Evolutionary conservation across 140 eudicot species (phyloP).

Genomic region (Anethum foeniculum): DNA sequence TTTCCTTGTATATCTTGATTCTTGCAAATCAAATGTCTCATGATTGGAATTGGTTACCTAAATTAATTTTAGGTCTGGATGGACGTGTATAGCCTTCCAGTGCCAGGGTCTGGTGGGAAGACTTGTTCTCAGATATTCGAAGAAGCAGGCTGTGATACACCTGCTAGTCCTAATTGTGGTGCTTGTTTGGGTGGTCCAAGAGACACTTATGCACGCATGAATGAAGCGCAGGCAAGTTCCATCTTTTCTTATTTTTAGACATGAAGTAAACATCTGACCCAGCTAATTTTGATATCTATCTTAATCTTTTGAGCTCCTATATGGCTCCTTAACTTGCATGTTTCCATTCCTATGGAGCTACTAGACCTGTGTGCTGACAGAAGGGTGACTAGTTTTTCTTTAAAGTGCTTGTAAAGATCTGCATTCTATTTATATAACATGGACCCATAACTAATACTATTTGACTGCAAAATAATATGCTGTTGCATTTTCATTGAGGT

Average conservation of each 20-base stretch:
- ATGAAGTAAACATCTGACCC: not conserved
- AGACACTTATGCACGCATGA: slow-evolving; percentile 79
- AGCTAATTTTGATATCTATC: not conserved
- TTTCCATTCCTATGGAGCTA: not conserved
- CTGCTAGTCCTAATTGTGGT: slow-evolving; percentile 89
- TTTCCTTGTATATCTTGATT: not conserved
- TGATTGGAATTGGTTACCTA: not conserved
- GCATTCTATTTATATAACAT: not conserved
- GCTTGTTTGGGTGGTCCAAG: slow-evolving; percentile 45
- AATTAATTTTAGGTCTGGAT: slow-evolving; percentile 40
- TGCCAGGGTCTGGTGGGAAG: slow-evolving; percentile 95
- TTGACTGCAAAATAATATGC: not conserved
- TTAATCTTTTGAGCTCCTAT: not conserved
- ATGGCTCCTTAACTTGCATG: not conserved
- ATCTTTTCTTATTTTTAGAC: not conserved
- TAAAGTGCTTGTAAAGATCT: not conserved
- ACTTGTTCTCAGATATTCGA: slow-evolving; percentile 98
- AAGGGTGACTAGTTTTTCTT: not conserved
- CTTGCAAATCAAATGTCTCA: not conserved
- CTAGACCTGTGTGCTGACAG: not conserved
- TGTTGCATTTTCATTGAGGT: not conserved
- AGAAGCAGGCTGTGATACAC: slow-evolving; percentile 96
- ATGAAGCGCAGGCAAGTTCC: slow-evolving; percentile 73
- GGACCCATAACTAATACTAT: not conserved
- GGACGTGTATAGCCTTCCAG: slow-evolving; percentile 41